Evolutionary conservation across 345 rosid genomes (phyloP).

Genomic region (Anacardium occidentale): DNA sequence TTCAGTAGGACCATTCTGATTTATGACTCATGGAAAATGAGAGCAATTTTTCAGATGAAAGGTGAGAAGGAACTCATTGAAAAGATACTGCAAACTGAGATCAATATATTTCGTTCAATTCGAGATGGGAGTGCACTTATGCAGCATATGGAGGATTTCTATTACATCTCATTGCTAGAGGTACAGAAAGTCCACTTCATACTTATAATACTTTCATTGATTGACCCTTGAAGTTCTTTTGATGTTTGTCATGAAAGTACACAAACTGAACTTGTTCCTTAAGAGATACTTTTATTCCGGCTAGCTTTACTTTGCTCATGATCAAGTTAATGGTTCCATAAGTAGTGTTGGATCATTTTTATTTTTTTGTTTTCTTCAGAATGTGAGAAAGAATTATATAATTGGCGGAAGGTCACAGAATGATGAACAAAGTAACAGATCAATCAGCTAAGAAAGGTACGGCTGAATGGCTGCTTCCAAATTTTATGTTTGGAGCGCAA

Average conservation of each 20-base stretch:
- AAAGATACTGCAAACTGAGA: conserved; percentile 83
- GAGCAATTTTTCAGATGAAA: conserved; percentile 67
- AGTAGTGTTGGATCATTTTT: neutral
- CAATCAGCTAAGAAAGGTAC: conserved; percentile 6
- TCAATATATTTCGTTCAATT: conserved; percentile 77
- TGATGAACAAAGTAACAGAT: conserved; percentile 21
- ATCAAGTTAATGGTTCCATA: neutral
- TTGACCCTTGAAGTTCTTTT: neutral
- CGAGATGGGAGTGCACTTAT: conserved; percentile 94
- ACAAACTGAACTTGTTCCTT: neutral
- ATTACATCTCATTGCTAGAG: conserved; percentile 86
- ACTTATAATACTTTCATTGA: no score
- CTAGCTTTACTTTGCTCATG: neutral
- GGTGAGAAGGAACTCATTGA: conserved; percentile 93
- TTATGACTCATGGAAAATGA: conserved; percentile 6
- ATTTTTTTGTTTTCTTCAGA: conserved; percentile 41
- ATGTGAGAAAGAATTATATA: conserved; percentile 59
- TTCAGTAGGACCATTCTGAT: neutral
- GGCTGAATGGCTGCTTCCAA: neutral
- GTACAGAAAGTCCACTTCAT: conserved; percentile 31
- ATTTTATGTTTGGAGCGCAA: no score
- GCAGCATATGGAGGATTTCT: conserved; percentile 99
- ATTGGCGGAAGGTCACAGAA: conserved; percentile 21
- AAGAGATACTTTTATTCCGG: neutral
- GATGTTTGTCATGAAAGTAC: neutral